A percentile compares a stretch with the other conserved stretches of the same genome.
Conservation (phyloP, 169 alveolate species). For the Theileria parva region DNA sequence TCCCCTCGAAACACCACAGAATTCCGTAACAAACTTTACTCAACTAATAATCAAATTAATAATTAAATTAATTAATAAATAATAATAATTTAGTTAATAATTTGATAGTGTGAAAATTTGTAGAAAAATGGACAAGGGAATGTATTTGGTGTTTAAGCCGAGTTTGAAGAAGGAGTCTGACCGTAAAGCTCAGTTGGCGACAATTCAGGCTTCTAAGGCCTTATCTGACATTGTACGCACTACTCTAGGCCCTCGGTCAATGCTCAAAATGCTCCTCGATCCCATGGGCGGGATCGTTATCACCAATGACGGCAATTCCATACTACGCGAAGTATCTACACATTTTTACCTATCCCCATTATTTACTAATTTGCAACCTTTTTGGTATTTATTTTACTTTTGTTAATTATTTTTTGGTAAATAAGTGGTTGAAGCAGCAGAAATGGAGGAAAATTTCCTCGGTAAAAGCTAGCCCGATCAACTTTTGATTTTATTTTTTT, state of each 20-base stretch:
- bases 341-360: not conserved
- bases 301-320: constrained; percentile 98
- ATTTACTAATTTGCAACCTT: too few species aligned
- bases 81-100: too few species aligned
- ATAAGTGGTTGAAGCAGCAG: too few species aligned
- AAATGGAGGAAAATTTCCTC: too few species aligned
- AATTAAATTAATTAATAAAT: too few species aligned
- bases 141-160: constrained; percentile 81
- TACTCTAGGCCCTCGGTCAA: constrained; percentile 98
- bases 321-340: constrained; percentile 89
- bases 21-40: too few species aligned
- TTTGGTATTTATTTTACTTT: too few species aligned
- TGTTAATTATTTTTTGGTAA: too few species aligned
- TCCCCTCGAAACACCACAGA: too few species aligned
- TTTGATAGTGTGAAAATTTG: not conserved
- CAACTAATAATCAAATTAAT: too few species aligned
- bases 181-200: constrained; percentile 82
- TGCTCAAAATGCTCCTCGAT: constrained; percentile 98
- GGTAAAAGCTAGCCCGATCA: too few species aligned
- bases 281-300: constrained; percentile 99
- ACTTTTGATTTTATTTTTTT: too few species aligned
- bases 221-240: constrained; percentile 96
- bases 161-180: constrained; percentile 82
- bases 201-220: constrained; percentile 93
- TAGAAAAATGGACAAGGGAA: constrained; percentile 1